Evolutionary conservation across 2,329 filamentous ascomycete species (phyloP), one percentile per base, ranked within the genome.

Genomic region (Plectosphaerella plurivora): DNA sequence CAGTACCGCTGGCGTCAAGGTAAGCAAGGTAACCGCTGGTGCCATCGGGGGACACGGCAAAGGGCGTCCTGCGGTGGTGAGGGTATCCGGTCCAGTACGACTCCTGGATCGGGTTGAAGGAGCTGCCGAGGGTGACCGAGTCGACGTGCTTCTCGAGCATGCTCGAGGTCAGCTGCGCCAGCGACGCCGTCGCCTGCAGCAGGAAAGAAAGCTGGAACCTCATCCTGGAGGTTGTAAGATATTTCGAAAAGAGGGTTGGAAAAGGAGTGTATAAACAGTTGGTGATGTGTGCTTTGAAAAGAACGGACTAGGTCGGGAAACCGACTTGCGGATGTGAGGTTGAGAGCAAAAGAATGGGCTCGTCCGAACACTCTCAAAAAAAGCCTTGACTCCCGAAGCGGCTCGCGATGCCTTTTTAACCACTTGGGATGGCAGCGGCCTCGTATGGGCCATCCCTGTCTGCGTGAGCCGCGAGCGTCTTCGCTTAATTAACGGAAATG

Each of bases 71-170:
- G 45, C 81, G 78, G 63, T 85, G 82, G 59, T 85, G 82, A 45
- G 80, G 79, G 45, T 78, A 74, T 18, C 73, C 74, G 14, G 82
- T 84, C 81, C 81, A 84, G 73, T 85, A 85, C 9, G 80, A 75
- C 16, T 73, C 73, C 63, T 81, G 79, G 57, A 84, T 70, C 6
- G 81, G 80, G 60, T 81, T 77, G 66, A 84, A 84, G 35, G 70
- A 67, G 55, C 68, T 67, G 25, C 72, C 68, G n/a, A 84, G 71
- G 28, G 72, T 67, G 48, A 82, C 62, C 47, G 71, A 70, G 55
- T 79, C 65, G 52, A 68, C 66, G 45, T 67, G 63, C 51, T 60
- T 65, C 50, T 60, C 55, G 44, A 68, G 56, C 16, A 63, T 63
- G 33, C 55, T 59, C 36, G 57, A 41, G 16, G 56, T 60, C 15